These are phyloP conservation scores for Brachypodium distachyon DNA, from an alignment of 202 grass and related monocot species.

Conservation along the genomic window DNA sequence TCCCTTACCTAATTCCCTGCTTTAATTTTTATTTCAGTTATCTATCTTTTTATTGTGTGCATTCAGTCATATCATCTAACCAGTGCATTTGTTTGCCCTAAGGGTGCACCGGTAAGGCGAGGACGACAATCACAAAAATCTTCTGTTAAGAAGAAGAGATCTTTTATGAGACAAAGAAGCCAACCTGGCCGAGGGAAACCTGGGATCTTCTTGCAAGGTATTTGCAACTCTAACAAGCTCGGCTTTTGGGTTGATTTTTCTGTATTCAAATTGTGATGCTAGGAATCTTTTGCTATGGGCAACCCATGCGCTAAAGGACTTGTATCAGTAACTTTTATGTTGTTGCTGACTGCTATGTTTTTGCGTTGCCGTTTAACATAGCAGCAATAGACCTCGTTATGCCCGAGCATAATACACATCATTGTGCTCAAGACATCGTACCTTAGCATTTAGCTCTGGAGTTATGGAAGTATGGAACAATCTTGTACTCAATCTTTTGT, in stretches of 20 bases:
- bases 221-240: neutral
- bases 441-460: neutral
- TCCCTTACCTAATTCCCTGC: neutral
- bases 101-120: conserved; percentile 38
- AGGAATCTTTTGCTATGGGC: neutral
- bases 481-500: conserved; percentile 6
- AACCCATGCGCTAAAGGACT: neutral
- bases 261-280: neutral
- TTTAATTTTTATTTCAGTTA: neutral
- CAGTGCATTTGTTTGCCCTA: neutral
- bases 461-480: neutral
- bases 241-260: neutral
- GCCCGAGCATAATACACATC: too few species aligned
- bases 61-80: neutral
- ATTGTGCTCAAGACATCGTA: neutral
- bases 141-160: conserved; percentile 72
- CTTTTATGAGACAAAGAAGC: conserved; percentile 70
- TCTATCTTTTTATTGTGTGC: too few species aligned
- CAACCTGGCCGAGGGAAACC: conserved; percentile 50
- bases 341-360: too few species aligned
- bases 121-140: conserved; percentile 46
- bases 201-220: conserved; percentile 59
- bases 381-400: too few species aligned
- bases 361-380: too few species aligned
- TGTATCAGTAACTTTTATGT: too few species aligned